These are phyloP conservation scores for Camellia oleifera DNA, from an alignment of 179 eudicot species.

Conservation along the genomic window DNA sequence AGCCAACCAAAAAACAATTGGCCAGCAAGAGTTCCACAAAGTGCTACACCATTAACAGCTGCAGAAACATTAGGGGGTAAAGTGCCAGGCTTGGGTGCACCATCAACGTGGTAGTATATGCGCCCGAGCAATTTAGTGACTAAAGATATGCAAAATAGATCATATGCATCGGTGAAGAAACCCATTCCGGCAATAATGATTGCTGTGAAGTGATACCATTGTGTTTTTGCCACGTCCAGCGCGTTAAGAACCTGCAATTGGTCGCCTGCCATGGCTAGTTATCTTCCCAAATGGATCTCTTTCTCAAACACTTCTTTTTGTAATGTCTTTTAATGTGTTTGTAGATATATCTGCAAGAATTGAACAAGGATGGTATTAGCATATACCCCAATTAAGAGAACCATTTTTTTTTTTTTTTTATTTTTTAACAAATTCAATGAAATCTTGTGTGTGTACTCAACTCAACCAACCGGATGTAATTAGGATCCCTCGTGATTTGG, in stretches of 20 bases:
- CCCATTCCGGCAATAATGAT: constrained; percentile 73
- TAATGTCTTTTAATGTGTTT: background rate
- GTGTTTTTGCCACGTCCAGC: constrained; percentile 60
- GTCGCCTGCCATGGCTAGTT: constrained; percentile 35
- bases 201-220: constrained; percentile 69
- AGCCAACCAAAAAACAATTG: constrained; percentile 70
- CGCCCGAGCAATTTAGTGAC: constrained; percentile 58
- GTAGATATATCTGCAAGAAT: background rate
- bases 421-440: background rate
- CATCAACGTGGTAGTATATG: constrained; percentile 47
- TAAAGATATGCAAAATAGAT: constrained; percentile 52
- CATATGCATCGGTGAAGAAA: constrained; percentile 66
- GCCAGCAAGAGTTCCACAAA: constrained; percentile 50
- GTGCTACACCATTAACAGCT: constrained; percentile 56
- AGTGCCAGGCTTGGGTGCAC: constrained; percentile 48
- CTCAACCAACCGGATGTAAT: background rate
- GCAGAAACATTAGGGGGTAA: constrained; percentile 51
- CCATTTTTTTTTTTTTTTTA: background rate
- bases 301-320: background rate
- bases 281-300: background rate
- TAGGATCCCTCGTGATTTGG: background rate
- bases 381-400: background rate
- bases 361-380: background rate
- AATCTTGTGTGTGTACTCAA: background rate
- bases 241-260: constrained; percentile 57